Evolutionary conservation across 225 moss, liverwort and hornwort species (phyloP), one percentile per base, ranked within the genome.

Genomic region (Ulota crispa): DNA sequence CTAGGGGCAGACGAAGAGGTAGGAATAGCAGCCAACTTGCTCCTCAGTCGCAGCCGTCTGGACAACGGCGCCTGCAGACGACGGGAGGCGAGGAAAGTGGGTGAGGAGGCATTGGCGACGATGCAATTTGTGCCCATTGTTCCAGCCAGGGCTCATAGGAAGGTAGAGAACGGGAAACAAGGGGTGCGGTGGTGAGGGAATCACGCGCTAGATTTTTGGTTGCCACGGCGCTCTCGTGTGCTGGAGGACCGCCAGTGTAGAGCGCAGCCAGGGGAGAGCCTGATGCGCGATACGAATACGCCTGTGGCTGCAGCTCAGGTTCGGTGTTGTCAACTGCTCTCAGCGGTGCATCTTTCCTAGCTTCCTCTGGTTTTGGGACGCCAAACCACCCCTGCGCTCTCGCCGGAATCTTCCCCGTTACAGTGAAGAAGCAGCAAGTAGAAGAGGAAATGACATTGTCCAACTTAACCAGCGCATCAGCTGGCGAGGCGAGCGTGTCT

Each of bases 371-470:
- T 72, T 3, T 52, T 18, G 80, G 63, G 80, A 73, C 85, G 65
- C 72, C 53, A 30, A 41, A n/a, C 73, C 21, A 19, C 67, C 53
- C 77, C 76, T 87, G 77, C 60, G 21, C 66, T 75, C 37, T 80
- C 31, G 84, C 60, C 56, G 75, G 62, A 74, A 86, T 84, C 73
- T 65, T 72, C 26, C 39, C 72, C 56, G 70, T 77, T 10, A 28
- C 60, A 21, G 74, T 80, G 78, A 84, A 82, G 82, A 64, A 82
- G 80, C 90, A 65, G 70, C 85, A 78, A 85, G 83, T 47, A 79
- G 84, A 84, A 75, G 91, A 85, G 91, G 91, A 89, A 82, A 91
- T 91, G 91, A 91, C 91, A 91, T 85, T 91, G 87, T 91, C 91
- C 73, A 91, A 91, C 80, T 83, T 91, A 89, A 91, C 91, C 89